phyloP scores from a whole-genome alignment of 2,329 filamentous ascomycete species.

The Fusarium domesticum region DNA sequence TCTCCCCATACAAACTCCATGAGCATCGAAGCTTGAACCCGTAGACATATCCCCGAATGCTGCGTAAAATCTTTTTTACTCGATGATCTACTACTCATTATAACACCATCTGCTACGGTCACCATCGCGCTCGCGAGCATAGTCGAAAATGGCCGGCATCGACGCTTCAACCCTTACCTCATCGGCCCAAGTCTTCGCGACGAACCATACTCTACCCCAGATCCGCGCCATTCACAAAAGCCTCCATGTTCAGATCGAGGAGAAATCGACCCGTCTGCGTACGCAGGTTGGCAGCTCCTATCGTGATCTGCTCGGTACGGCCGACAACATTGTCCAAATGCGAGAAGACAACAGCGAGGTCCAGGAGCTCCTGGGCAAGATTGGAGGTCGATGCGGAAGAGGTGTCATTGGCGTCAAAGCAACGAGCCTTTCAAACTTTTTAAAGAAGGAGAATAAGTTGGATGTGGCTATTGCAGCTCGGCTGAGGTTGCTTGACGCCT shows the following conservation, averaged over 20 bases:
- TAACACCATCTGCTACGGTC: conserved; percentile 1
- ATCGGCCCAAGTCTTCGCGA: conserved; percentile 54
- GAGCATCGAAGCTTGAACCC: conserved; percentile 4
- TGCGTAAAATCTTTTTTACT: no score
- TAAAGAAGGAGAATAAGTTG: conserved; percentile 27
- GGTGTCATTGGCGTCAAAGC: conserved; percentile 65
- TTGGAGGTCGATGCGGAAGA: conserved; percentile 76
- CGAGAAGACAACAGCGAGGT: conserved; percentile 71
- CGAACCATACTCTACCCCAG: conserved; percentile 57
- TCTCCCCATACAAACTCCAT: conserved; percentile 11
- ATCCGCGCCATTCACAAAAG: conserved; percentile 61
- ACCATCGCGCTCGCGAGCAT: conserved; percentile 4
- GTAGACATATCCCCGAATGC: no score
- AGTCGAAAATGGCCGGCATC: conserved; percentile 39
- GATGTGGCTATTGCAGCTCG: conserved; percentile 39
- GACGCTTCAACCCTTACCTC: conserved; percentile 49
- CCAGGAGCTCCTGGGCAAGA: conserved; percentile 66
- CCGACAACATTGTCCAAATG: conserved; percentile 92
- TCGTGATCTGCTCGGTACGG: conserved; percentile 84
- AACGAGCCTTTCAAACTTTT: conserved; percentile 51
- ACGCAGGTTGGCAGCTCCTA: conserved; percentile 68
- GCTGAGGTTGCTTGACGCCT: conserved; percentile 50
- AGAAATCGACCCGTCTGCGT: conserved; percentile 60
- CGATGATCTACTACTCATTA: neutral
- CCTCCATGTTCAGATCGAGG: conserved; percentile 58